Evolutionary conservation across 176 grass and related monocot genomes (phyloP), one percentile per base, ranked within the genome.

Genomic region (Rhynchospora pubera): DNA sequence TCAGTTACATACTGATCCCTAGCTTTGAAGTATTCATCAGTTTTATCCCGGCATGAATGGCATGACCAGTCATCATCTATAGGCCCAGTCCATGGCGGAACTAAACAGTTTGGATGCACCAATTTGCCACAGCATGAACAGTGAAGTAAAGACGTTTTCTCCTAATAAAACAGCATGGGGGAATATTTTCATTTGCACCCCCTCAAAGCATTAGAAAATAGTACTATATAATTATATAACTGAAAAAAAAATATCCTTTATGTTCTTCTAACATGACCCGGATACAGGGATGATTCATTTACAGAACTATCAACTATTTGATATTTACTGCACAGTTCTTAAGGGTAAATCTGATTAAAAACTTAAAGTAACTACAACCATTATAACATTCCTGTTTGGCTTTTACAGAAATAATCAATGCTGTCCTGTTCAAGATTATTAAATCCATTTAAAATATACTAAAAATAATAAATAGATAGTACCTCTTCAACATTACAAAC

Each of bases 401-500:
- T 24, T 19, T 70, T 44, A 39, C 79, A 83, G 55, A 68, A 65
- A 86, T 52, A 66, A 75, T 46, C 46, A 72, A 55, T 58, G 62
- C 5, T 52, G 21, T 74, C 69, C 34, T 14, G 12, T 2, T 74
- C 14, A 47, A 52, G 21, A 11, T 55, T 72, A 23, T 28, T 42
- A 47, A 10, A 19, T 30, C 34, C 39, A 70, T 44, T 70, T 9
- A 19, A 70, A 46, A 19, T 19, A 70, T 70, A 79, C 84, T 39
- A 43, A 67, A 67, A 45, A 48, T 70, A 44, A 47, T 48, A 5
- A 43, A 77, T 63, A 89, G 83, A 87, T 73, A 21, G 83, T 76
- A 97, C 95, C 90, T 99, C 96, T 83, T 99, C 96, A 46, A 79
- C 88, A 79, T 90, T 99, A 64, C 96, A 99, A 66, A 95, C 83